phyloP scores from a whole-genome alignment of 192 early-diverging fungal species.

The Martensiomyces pterosporus region DNA sequence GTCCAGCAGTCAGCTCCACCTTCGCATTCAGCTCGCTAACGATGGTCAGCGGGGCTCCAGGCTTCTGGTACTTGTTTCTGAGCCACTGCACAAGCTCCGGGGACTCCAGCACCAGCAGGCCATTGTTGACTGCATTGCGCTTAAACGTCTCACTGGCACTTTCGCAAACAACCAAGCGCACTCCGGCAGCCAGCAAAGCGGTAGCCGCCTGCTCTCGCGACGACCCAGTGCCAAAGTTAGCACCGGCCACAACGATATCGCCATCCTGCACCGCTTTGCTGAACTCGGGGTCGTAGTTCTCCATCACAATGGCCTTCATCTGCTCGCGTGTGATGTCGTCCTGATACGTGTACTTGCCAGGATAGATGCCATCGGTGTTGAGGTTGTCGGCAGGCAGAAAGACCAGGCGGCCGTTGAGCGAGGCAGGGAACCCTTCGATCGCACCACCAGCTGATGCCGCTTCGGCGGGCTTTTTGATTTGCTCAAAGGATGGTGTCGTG shows the following conservation, averaged over 20 bases:
- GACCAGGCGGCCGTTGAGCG: constrained; percentile 76
- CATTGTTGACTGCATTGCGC: constrained; percentile 98
- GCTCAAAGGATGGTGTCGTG: constrained; percentile 5
- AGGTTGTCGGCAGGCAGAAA: constrained; percentile 93
- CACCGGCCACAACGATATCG: constrained; percentile 87
- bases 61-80: constrained; percentile 38
- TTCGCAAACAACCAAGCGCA: constrained; percentile 82
- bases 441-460: constrained; percentile 8
- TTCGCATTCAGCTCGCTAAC: constrained; percentile 72
- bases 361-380: constrained; percentile 98
- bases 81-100: constrained; percentile 77
- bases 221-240: constrained; percentile 97
- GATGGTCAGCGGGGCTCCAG: constrained; percentile 53
- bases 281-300: constrained; percentile 95
- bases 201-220: constrained; percentile 98
- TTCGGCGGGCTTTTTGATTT: constrained; percentile 24
- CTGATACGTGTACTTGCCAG: constrained; percentile 97
- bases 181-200: constrained; percentile 79
- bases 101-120: constrained; percentile 84
- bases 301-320: constrained; percentile 96
- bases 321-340: constrained; percentile 86
- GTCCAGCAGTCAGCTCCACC: constrained; percentile 70
- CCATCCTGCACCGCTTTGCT: constrained; percentile 59
- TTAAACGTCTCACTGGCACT: constrained; percentile 98
- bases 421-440: constrained; percentile 68